Percentiles rank a stretch among this genome's conserved stretches.
Conservation (phyloP, 495 filamentous ascomycete genomes). For the Aspergillus ellipticus region DNA sequence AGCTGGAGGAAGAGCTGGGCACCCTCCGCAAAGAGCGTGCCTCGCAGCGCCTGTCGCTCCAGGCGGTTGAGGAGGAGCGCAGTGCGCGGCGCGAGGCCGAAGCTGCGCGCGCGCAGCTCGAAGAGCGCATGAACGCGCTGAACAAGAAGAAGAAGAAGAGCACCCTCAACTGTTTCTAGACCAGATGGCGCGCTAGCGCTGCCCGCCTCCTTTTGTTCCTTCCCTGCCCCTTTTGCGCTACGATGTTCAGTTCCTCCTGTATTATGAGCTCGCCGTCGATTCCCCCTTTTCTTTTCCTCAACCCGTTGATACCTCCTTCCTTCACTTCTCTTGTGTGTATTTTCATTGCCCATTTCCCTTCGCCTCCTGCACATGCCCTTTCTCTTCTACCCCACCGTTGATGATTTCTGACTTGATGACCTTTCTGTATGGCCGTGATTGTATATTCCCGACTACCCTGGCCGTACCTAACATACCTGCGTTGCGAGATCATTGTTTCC, state of each 20-base stretch:
- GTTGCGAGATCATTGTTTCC: not conserved
- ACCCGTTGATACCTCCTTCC: constrained; percentile 19
- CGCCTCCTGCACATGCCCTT: constrained; percentile 7
- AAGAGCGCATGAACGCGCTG: constrained; percentile 91
- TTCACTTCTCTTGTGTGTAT: constrained; percentile 18
- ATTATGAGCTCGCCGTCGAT: constrained; percentile 53
- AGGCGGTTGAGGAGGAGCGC: constrained; percentile 91
- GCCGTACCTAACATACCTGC: not conserved
- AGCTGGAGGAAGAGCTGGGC: constrained; percentile 74
- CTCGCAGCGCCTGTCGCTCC: constrained; percentile 75
- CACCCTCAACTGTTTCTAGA: constrained; percentile 90
- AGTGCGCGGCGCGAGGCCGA: constrained; percentile 84
- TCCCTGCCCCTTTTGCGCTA: constrained; percentile 15
- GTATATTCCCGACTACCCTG: constrained; percentile 3
- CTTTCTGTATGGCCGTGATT: not conserved
- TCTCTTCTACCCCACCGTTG: constrained; percentile 4
- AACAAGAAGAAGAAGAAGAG: constrained; percentile 93
- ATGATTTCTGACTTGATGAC: constrained; percentile 21
- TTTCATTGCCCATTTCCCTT: constrained; percentile 2
- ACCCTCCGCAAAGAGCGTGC: constrained; percentile 66
- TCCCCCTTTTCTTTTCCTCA: constrained; percentile 18
- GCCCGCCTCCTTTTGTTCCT: constrained; percentile 17
- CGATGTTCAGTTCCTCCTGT: constrained; percentile 39
- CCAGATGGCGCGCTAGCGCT: constrained; percentile 7
- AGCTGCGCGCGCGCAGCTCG: constrained; percentile 77